A percentile compares a stretch with the other conserved stretches of the same genome.
phyloP scores from a whole-genome alignment of 768 basidiomycete species.

The Pleurotus tuber-regium region DNA sequence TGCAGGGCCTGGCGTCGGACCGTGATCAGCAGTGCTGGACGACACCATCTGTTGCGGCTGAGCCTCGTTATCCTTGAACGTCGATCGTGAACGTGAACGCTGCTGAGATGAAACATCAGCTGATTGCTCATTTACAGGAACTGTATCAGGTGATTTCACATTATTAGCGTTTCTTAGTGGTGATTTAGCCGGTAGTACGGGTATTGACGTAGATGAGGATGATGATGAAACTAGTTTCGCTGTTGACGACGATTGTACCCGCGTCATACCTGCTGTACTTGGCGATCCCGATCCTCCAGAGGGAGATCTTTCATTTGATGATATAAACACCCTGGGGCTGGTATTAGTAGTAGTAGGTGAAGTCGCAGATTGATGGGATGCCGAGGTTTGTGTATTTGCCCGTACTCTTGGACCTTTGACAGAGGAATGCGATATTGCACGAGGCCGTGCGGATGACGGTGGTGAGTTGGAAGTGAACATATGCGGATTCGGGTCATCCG shows the following conservation, averaged over 20 bases:
- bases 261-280: not conserved
- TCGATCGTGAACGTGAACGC: not conserved
- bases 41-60: constrained; percentile 4
- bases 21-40: too few relatives aligned
- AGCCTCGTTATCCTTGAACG: not conserved
- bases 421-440: not conserved
- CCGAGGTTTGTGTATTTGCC: not conserved
- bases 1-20: constrained; percentile 4
- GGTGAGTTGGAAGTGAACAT: not conserved
- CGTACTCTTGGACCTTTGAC: constrained; percentile 4
- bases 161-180: not conserved
- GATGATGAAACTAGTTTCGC: not conserved
- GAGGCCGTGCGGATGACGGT: not conserved
- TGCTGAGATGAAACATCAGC: not conserved
- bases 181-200: constrained; percentile 2
- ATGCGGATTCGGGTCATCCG: not conserved
- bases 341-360: not conserved
- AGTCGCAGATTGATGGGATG: too few relatives aligned
- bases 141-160: constrained; percentile 6
- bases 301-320: constrained; percentile 2
- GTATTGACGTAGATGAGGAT: too few relatives aligned
- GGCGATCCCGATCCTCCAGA: constrained; percentile 4
- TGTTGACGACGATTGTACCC: not conserved
- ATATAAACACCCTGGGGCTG: constrained; percentile 1
- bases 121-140: too few relatives aligned